Evolutionary conservation across 2,329 filamentous ascomycete species (phyloP).

Genomic region (Lachnellula subtilissima): DNA sequence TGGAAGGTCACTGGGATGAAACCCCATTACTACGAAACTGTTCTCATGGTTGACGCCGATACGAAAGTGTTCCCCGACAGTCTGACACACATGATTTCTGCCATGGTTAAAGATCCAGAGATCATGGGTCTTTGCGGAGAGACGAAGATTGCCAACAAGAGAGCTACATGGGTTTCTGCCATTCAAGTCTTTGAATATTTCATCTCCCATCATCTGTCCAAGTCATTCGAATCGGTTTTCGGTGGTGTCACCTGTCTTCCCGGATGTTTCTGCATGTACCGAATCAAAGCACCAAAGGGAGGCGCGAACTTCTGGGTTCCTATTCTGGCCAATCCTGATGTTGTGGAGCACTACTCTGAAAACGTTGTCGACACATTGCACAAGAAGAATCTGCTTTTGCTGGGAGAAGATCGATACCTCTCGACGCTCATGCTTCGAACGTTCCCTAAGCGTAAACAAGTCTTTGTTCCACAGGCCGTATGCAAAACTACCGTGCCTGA

Average conservation of each 20-base stretch:
- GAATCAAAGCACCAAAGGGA: conserved; percentile 97
- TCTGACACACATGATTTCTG: conserved; percentile 96
- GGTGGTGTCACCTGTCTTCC: conserved; percentile 98
- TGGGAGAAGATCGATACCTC: conserved; percentile 92
- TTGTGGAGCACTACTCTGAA: conserved; percentile 98
- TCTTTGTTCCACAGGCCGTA: conserved; percentile 96
- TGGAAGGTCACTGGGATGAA: conserved; percentile 99
- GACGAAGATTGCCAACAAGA: conserved; percentile 99
- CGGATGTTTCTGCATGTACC: conserved; percentile 99
- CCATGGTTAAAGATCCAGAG: conserved; percentile 98
- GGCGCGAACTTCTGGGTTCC: conserved; percentile 99
- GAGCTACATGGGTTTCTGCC: conserved; percentile 87
- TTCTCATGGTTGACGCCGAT: conserved; percentile 98
- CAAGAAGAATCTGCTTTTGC: conserved; percentile 89
- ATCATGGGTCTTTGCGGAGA: conserved; percentile 99
- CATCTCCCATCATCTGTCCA: conserved; percentile 94
- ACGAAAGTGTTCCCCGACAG: conserved; percentile 99
- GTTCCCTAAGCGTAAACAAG: conserved; percentile 97
- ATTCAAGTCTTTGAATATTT: conserved; percentile 99
- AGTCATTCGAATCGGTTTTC: conserved; percentile 97
- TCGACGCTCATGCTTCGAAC: conserved; percentile 98
- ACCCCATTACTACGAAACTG: conserved; percentile 94
- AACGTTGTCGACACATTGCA: conserved; percentile 98
- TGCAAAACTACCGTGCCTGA: conserved; percentile 98
- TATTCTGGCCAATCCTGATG: conserved; percentile 94